phyloP scores from a whole-genome alignment of 441 rosid species.

The Mallotus japonicus region DNA sequence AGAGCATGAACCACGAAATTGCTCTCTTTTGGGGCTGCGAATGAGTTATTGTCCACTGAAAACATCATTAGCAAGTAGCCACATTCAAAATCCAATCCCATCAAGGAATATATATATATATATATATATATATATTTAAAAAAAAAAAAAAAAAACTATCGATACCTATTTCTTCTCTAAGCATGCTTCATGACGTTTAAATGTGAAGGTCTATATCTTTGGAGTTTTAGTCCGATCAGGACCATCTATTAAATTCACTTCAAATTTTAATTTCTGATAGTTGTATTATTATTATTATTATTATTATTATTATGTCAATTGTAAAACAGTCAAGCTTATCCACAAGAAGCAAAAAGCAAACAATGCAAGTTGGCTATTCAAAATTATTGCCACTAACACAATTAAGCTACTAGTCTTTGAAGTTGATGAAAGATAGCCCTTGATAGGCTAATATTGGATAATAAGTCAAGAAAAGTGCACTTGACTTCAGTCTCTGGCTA shows the following conservation, averaged over 20 bases:
- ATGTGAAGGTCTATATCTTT: neutral
- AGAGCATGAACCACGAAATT: neutral
- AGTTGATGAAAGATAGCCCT: neutral
- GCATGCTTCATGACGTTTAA: neutral
- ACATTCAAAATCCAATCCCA: neutral
- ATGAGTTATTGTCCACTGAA: neutral
- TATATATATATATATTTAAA: no score
- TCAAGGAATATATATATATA: no score
- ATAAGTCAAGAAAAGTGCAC: neutral
- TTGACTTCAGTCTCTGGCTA: neutral
- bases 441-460: neutral
- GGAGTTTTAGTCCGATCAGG: neutral
- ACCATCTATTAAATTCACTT: no score
- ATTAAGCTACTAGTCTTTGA: neutral
- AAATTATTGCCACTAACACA: neutral
- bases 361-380: neutral
- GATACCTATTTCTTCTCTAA: neutral
- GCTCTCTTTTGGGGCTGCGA: neutral
- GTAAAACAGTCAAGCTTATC: no score
- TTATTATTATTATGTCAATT: no score
- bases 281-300: no score
- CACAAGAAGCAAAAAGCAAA: neutral
- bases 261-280: no score
- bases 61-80: conserved; percentile 6
- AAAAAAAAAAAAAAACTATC: neutral